Evolutionary conservation across 1,139 yeast species (phyloP), one percentile per base, ranked within the genome.

Genomic region (Ogataea hybrid): DNA sequence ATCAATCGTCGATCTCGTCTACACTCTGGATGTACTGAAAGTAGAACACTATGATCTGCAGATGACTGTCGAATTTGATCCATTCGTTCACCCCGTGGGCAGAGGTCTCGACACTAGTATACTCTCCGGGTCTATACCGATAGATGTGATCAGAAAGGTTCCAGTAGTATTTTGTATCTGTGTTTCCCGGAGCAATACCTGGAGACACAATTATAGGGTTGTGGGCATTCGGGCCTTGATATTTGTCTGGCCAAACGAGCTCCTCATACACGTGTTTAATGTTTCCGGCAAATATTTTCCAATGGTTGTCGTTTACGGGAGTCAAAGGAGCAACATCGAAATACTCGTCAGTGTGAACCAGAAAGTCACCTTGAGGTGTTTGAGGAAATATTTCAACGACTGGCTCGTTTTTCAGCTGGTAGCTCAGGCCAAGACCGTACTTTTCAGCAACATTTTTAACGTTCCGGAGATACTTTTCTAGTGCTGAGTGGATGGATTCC

Each of bases 131-230:
- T 14, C 48, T 28, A 32, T 44, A 51, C 18, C 95, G 73, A 69
- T 73, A 84, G 45, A 86, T 84, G 58, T 82, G 75, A 39, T 68
- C 65, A 14, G 88, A 75, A 56, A 86, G 69, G 41, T 70, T 64
- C 87, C 90, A 84, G 65, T 82, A 85, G 58, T 75, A 73, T 54
- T 75, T 74, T 12, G 95, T 85, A 59, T 86, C 95, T 4, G 95
- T 86, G 62, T 85, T 86, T 12, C 84, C 94, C 5, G 85, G 71
- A 74, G 82, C 75, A 42, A 84, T 59, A 12, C 76, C 69, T 9
- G 94, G 90, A 2, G 88, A 66, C 14, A 78, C 69, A 37, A 81
- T 67, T 28, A 79, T 65, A 23, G 44, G 44, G 4, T 22, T 6
- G 20, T 40, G 17, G 8, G 43, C 18, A 9, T 70, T 70, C 49